Percentiles rank a stretch among this genome's conserved stretches.
Evolutionary conservation across 2,329 filamentous ascomycete genomes (phyloP).

Genomic region (Chaetomium olivaceum): DNA sequence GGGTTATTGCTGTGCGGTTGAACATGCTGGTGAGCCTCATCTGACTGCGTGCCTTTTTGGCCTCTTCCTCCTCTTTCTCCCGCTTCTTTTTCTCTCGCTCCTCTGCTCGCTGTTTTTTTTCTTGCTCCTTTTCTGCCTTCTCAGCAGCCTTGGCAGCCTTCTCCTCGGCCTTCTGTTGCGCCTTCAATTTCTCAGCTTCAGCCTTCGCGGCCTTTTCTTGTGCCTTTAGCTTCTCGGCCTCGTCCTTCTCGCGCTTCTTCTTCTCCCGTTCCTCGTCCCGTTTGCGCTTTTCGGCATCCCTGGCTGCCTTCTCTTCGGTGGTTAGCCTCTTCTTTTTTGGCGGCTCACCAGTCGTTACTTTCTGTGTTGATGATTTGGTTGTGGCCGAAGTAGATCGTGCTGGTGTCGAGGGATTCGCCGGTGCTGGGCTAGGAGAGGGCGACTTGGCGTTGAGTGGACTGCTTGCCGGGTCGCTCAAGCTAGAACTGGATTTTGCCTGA

Average conservation of each 20-base stretch:
- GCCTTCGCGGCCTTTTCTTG: constrained; percentile 33
- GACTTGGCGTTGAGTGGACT: constrained; percentile 44
- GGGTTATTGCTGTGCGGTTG: constrained; percentile 40
- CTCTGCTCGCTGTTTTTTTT: constrained; percentile 36
- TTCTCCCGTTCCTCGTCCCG: constrained; percentile 36
- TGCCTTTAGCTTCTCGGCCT: constrained; percentile 38
- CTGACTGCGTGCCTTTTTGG: constrained; percentile 52
- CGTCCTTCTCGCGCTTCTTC: constrained; percentile 39
- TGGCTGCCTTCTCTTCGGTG: constrained; percentile 42
- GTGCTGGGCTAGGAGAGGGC: constrained; percentile 40
- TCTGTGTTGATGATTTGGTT: constrained; percentile 20
- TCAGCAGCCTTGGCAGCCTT: constrained; percentile 39
- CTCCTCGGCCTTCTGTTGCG: constrained; percentile 23
- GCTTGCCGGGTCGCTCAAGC: constrained; percentile 46
- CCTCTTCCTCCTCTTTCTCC: constrained; percentile 55
- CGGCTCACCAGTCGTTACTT: constrained; percentile 31
- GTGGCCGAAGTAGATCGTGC: constrained; percentile 5
- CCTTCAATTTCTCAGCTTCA: constrained; percentile 32
- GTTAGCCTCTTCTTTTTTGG: constrained; percentile 52
- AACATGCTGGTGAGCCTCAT: constrained; percentile 52
- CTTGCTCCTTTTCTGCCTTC: constrained; percentile 42
- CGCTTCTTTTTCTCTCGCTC: constrained; percentile 50
- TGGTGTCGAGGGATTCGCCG: constrained; percentile 22
- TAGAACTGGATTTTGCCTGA: constrained; percentile 35
- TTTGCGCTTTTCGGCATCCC: constrained; percentile 38